A percentile compares a stretch with the other conserved stretches of the same genome.
Evolutionary conservation across 2,329 filamentous ascomycete genomes (phyloP).

Genomic region (Penicillium sp.): DNA sequence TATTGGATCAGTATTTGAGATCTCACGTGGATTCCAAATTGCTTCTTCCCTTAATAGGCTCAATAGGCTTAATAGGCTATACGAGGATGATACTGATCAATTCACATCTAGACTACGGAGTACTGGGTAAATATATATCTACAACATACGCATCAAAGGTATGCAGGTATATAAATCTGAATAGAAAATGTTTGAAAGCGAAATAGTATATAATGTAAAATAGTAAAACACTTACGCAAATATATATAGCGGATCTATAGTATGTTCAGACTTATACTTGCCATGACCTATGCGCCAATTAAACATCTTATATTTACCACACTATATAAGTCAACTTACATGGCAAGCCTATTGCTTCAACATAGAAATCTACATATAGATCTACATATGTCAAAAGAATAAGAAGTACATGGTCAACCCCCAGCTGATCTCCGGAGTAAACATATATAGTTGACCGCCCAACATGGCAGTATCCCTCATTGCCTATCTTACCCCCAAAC

Average conservation of each 20-base stretch:
- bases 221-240: not conserved
- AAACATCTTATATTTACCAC: not conserved
- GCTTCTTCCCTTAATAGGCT: not conserved
- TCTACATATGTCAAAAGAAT: not conserved
- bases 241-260: not conserved
- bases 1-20: not conserved
- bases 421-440: not conserved
- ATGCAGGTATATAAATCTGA: not conserved
- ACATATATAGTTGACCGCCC: slow-evolving; percentile 6
- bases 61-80: not conserved
- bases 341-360: not conserved
- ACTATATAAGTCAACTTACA: not conserved
- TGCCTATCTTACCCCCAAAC: not conserved
- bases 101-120: not conserved
- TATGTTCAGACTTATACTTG: not conserved
- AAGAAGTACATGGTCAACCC: not conserved
- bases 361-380: not conserved
- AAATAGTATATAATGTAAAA: not conserved
- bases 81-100: not conserved
- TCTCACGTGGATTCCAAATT: slow-evolving; percentile 1
- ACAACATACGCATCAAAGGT: not conserved
- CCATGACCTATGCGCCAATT: not conserved
- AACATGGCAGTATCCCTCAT: slow-evolving; percentile 5
- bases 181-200: no score
- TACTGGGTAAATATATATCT: not conserved